Base-by-base conservation (phyloP, 2,329 filamentous ascomycete species). In the Stagonosporopsis tanaceti region DNA sequence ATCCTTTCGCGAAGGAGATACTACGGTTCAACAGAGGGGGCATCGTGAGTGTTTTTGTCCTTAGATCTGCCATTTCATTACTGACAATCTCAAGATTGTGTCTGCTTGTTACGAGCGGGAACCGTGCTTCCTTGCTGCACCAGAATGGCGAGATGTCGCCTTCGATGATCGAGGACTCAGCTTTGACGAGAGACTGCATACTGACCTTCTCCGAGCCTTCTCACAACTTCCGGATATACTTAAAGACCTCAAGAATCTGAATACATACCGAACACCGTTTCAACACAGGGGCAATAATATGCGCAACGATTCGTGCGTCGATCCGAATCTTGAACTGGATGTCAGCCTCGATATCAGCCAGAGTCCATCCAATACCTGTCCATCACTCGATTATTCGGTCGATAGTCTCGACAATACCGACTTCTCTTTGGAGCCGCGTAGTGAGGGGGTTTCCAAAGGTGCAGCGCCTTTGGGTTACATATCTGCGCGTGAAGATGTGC, bases 81-180 rank as follows among this genome's bases (percentile, higher is more conserved):
- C 46, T 63, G 42, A 61, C n/a, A 25, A 1, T 20, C 2, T 12
- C 0, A 14, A 75, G 72, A 74, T 74, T 25, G 70, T 74, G 4
- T 71, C 67, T 4, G 69, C 69, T 12, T 68, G 74, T 38, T 75
- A 73, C 47, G 60, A 69, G 50, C 58, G 69, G 8, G 69, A 68
- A 47, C 61, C 64, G 14, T 73, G 71, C 44, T 73, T 76, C 42
- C 69, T 76, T 9, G 60, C 64, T 12, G 55, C 57, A 25, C 68
- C 66, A 2, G 68, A 68, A 47, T 76, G 73, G 74, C 62, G 60
- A 41, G 61, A 69, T 14, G 61, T 75, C 17, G 74, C 71, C 15
- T 75, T 76, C 51, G 71, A 75, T 51, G 70, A 70, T 30, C 66
- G 58, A 1, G 68, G 64, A 1, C 61, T 73, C 8, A 58, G 55